Evolutionary conservation across 2,329 filamentous ascomycete genomes (phyloP).

Genomic region (Fusarium fujikuroi): DNA sequence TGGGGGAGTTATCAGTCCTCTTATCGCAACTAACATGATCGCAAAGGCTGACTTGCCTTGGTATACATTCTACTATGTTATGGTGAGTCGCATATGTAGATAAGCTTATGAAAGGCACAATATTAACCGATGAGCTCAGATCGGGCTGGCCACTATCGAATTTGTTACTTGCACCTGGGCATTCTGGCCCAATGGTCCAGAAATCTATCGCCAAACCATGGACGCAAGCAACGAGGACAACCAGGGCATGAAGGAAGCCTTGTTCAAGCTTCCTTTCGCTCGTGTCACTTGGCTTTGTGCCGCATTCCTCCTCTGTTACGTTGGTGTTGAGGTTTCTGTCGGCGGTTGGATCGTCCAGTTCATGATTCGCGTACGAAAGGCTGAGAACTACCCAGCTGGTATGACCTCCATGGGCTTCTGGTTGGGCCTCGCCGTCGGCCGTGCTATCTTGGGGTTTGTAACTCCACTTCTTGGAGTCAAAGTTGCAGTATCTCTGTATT

Average conservation of each 20-base stretch:
- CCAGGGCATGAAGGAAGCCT: conserved; percentile 39
- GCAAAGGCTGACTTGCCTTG: conserved; percentile 69
- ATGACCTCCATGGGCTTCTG: conserved; percentile 85
- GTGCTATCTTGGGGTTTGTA: conserved; percentile 77
- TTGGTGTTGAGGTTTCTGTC: conserved; percentile 79
- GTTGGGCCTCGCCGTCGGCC: conserved; percentile 79
- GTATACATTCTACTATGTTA: conserved; percentile 80
- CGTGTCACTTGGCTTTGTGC: conserved; percentile 76
- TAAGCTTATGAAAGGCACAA: conserved; percentile 54
- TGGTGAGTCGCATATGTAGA: conserved; percentile 61
- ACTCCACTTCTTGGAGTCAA: conserved; percentile 79
- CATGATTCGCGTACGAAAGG: conserved; percentile 80
- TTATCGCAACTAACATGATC: conserved; percentile 77
- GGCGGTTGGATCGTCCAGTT: conserved; percentile 88
- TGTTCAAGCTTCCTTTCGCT: conserved; percentile 56
- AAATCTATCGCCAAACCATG: conserved; percentile 59
- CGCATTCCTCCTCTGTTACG: conserved; percentile 78
- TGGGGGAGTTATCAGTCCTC: conserved; percentile 74
- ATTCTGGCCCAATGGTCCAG: conserved; percentile 71
- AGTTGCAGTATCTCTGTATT: conserved; percentile 68
- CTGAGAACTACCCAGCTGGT: conserved; percentile 73
- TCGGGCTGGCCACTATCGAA: conserved; percentile 24
- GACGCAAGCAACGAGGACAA: conserved; percentile 45
- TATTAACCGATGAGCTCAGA: conserved; percentile 43
- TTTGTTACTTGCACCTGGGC: conserved; percentile 55